phyloP scores from a whole-genome alignment of 352 stramenopile species.

The Halophytophthora polymorphica region DNA sequence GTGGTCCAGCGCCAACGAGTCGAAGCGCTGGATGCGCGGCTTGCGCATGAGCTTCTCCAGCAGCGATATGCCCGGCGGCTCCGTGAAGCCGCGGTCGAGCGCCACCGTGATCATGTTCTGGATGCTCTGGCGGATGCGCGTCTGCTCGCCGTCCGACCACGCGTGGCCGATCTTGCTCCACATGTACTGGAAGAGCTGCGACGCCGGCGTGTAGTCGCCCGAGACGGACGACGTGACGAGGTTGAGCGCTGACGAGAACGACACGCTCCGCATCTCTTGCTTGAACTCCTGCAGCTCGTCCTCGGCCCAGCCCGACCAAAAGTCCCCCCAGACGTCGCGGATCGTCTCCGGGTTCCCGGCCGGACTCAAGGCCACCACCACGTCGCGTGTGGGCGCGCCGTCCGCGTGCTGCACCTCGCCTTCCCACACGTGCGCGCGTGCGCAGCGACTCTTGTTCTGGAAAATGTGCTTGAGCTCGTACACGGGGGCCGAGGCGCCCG shows the following conservation, averaged over 20 bases:
- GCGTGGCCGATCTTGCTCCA: slow-evolving; percentile 78
- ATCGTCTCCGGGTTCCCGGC: slow-evolving; percentile 81
- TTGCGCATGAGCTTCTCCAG: slow-evolving; percentile 75
- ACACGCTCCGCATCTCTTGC: slow-evolving; percentile 74
- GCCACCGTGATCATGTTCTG: slow-evolving; percentile 85
- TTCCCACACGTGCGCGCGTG: slow-evolving; percentile 77
- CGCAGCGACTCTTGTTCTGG: slow-evolving; percentile 81
- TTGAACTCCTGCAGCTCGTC: slow-evolving; percentile 81
- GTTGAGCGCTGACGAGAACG: slow-evolving; percentile 66
- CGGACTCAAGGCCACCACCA: slow-evolving; percentile 79
- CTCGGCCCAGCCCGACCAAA: slow-evolving; percentile 85
- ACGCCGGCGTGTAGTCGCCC: slow-evolving; percentile 73
- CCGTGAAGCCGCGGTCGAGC: slow-evolving; percentile 71
- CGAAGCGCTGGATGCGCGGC: slow-evolving; percentile 58
- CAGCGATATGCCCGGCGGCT: slow-evolving; percentile 56
- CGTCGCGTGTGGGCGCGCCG: slow-evolving; percentile 40
- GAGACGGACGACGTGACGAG: slow-evolving; percentile 79
- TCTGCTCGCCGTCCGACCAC: slow-evolving; percentile 83
- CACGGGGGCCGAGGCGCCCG: slow-evolving; percentile 42
- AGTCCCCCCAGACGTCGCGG: slow-evolving; percentile 79
- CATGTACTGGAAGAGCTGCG: slow-evolving; percentile 76
- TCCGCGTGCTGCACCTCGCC: slow-evolving; percentile 41
- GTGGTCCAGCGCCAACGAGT: slow-evolving; percentile 67
- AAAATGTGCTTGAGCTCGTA: slow-evolving; percentile 87
- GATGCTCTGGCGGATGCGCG: slow-evolving; percentile 79